These are phyloP conservation scores for Phanerochaete carnosa DNA, from an alignment of 768 basidiomycete species.

Conservation along the genomic window DNA sequence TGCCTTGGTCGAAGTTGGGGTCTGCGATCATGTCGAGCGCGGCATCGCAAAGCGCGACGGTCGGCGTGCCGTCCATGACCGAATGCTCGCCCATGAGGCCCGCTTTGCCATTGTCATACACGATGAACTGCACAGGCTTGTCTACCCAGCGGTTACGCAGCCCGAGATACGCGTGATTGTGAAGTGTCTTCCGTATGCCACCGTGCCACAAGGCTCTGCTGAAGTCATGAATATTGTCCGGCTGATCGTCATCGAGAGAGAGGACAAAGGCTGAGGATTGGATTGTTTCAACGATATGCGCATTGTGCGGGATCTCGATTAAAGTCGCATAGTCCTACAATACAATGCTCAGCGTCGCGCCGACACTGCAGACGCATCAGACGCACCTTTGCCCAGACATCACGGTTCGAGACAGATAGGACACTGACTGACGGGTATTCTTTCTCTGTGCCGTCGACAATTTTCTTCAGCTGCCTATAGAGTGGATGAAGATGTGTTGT, in stretches of 20 bases:
- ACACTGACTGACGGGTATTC: slow-evolving; percentile 76
- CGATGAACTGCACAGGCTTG: slow-evolving; percentile 84
- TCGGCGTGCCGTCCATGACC: slow-evolving; percentile 88
- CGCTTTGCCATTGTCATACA: slow-evolving; percentile 77
- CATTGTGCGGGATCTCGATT: slow-evolving; percentile 57
- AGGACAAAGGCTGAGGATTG: slow-evolving; percentile 86
- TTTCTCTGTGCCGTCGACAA: slow-evolving; percentile 60
- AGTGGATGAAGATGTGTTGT: neutral
- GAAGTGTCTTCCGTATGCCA: slow-evolving; percentile 35
- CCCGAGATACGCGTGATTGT: slow-evolving; percentile 34
- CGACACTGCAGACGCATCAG: neutral
- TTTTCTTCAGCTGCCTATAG: slow-evolving; percentile 64
- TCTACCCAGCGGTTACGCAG: slow-evolving; percentile 83
- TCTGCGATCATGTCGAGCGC: slow-evolving; percentile 58
- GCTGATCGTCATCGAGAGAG: slow-evolving; percentile 66
- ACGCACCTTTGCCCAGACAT: slow-evolving; percentile 82
- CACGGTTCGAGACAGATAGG: slow-evolving; percentile 75
- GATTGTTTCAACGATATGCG: slow-evolving; percentile 62
- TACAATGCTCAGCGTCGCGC: neutral
- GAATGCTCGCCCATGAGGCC: slow-evolving; percentile 95
- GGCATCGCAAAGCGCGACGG: slow-evolving; percentile 67
- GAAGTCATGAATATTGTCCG: slow-evolving; percentile 49
- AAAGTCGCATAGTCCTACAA: slow-evolving; percentile 63
- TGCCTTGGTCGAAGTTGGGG: slow-evolving; percentile 63
- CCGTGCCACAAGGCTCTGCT: slow-evolving; percentile 85